Evolutionary conservation across 495 filamentous ascomycete species (phyloP), one percentile per base, ranked within the genome.

Genomic region (Aspergillus wentii): DNA sequence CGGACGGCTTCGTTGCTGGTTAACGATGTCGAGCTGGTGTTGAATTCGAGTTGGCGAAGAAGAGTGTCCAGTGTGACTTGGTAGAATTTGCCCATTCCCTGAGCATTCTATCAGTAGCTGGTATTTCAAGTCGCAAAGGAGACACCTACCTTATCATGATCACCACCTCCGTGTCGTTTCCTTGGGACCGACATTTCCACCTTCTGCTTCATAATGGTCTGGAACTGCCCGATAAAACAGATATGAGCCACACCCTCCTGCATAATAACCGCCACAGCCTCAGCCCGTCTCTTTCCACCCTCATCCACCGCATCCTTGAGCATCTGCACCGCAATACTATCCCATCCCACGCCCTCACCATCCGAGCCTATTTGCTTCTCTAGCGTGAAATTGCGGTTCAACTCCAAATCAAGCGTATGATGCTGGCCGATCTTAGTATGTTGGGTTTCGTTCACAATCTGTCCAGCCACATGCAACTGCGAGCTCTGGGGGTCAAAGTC

Each of bases 171-270:
- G 54, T 71, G 64, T 33, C 84, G 74, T 65, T 96, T 97, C 56
- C 81, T 77, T 10, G 92, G 88, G 19, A 97, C 78, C 1, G 75
- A 71, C 51, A 80, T 79, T 58, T 95, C 88, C n/a, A 97, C 76
- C 36, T 84, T 76, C 52, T 95, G 88, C 57, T 87, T 83, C 42
- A 95, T 57, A 44, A 96, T 72, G 2, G 91, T 97, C 44, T 88
- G 88, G 53, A 86, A 82, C 40, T 95, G 88, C 8, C 89, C 94
- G 44, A 98, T 87, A 14, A 95, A 74, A 59, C 88, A 95, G 38
- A 98, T 85, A 68, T 95, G 91, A 34, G 94, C 90, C 23, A 94
- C 45, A 0, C 91, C 92, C 48, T 96, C 91, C 43, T 95, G 86
- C 87, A 97, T 94, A 4, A 96, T 81, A 1, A 96, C 82, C 2